phyloP scores from a whole-genome alignment of 2,329 filamentous ascomycete genomes.

The Aspergillus nomiae region DNA sequence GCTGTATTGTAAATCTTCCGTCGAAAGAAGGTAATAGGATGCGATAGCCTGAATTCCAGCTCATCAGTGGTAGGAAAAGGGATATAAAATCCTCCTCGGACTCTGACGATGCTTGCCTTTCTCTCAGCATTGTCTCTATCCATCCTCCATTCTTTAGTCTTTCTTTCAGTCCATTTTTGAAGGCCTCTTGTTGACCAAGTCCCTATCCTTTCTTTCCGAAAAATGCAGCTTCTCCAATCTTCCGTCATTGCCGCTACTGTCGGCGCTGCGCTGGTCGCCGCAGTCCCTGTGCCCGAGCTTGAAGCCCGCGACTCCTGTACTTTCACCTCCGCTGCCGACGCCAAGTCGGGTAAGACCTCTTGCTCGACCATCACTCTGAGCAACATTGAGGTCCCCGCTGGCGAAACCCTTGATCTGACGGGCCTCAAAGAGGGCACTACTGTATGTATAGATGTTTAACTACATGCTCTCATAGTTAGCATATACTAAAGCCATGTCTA shows the following conservation, averaged over 20 bases:
- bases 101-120: not conserved
- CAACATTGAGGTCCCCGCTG: constrained; percentile 39
- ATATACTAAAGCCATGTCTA: constrained; percentile 14
- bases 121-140: not conserved
- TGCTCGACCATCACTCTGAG: constrained; percentile 43
- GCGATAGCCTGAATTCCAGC: no score
- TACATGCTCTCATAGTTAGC: not conserved
- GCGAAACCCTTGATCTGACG: constrained; percentile 40
- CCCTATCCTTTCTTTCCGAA: constrained; percentile 7
- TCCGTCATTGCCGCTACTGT: constrained; percentile 14
- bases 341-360: constrained; percentile 28
- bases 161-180: constrained; percentile 6
- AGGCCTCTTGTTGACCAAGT: constrained; percentile 15
- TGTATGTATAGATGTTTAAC: constrained; percentile 18
- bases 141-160: not conserved
- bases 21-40: no score
- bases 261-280: constrained; percentile 18
- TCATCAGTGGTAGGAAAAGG: no score
- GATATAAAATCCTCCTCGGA: not conserved
- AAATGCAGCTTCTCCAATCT: constrained; percentile 18
- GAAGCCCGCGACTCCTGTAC: constrained; percentile 27
- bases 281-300: constrained; percentile 9
- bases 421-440: constrained; percentile 34
- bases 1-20: not conserved
- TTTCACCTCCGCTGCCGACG: constrained; percentile 33